phyloP scores from a whole-genome alignment of 2,329 filamentous ascomycete species.

The Orbilia blumenaviensis region DNA sequence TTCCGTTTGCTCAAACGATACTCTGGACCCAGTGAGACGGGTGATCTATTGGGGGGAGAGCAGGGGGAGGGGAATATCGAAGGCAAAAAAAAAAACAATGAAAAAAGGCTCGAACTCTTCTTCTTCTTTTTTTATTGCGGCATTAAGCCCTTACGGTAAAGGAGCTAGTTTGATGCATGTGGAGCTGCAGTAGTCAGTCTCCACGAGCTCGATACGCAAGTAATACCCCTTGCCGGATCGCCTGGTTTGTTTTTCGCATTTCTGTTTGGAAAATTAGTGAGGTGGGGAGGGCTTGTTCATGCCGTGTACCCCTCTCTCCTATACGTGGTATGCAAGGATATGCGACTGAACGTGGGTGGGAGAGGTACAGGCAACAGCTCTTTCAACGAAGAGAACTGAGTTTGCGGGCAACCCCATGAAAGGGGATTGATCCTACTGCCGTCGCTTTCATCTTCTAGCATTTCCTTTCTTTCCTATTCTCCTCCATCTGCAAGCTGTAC shows the following conservation, averaged over 20 bases:
- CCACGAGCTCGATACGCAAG: conserved; percentile 53
- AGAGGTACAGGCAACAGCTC: conserved; percentile 27
- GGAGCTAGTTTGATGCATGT: conserved; percentile 42
- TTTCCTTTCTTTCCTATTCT: conserved; percentile 26
- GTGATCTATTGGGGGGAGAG: conserved; percentile 31
- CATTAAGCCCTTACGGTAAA: conserved; percentile 50
- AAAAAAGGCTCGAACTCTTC: conserved; percentile 36
- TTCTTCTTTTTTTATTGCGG: conserved; percentile 29
- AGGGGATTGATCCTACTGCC: conserved; percentile 18
- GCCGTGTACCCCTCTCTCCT: conserved; percentile 48
- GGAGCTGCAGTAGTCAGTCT: conserved; percentile 47
- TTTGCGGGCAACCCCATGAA: conserved; percentile 7
- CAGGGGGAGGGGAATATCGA: conserved; percentile 27
- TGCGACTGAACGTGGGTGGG: conserved; percentile 17
- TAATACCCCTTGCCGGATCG: conserved; percentile 44
- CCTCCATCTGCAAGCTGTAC: not conserved
- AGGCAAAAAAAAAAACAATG: conserved; percentile 18
- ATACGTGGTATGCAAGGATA: conserved; percentile 38
- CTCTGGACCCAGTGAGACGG: conserved; percentile 46
- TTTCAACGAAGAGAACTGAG: not conserved
- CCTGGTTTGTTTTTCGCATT: conserved; percentile 22
- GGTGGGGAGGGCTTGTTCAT: conserved; percentile 48
- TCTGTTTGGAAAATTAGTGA: conserved; percentile 33
- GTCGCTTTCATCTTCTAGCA: conserved; percentile 15
- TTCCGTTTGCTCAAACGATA: conserved; percentile 50